Conservation (phyloP, 2,329 filamentous ascomycete species). For the Coniochaeta hoffmannii region DNA sequence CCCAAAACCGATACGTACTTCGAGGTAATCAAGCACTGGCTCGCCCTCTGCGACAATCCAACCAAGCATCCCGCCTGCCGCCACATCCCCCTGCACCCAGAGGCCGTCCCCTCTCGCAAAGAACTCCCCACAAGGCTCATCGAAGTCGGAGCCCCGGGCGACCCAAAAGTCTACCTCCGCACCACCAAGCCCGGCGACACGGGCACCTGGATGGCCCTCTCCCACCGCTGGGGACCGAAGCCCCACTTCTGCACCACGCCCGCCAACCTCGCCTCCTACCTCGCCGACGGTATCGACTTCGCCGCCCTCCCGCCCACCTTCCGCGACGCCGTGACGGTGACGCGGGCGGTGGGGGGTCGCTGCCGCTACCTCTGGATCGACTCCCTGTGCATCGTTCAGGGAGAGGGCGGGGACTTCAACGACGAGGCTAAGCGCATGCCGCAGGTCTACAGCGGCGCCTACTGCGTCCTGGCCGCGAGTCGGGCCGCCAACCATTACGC, state of each 20-base stretch:
- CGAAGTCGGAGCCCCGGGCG: constrained; percentile 5
- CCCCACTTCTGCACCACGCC: constrained; percentile 9
- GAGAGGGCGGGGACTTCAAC: constrained; percentile 13
- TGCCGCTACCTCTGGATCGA: constrained; percentile 17
- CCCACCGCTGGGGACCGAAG: constrained; percentile 16
- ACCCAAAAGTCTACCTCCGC: constrained; percentile 1
- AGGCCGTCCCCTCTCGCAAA: neutral
- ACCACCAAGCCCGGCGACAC: neutral
- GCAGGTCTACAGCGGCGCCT: constrained; percentile 17
- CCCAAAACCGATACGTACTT: constrained; percentile 6
- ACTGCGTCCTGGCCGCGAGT: constrained; percentile 18
- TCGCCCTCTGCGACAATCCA: constrained; percentile 8
- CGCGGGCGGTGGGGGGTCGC: constrained; percentile 5
- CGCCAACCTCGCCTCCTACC: neutral
- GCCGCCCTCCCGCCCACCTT: constrained; percentile 9
- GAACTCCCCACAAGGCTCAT: constrained; percentile 15
- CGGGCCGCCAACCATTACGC: constrained; percentile 6
- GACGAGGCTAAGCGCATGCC: constrained; percentile 18
- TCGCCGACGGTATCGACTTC: constrained; percentile 3
- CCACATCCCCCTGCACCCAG: neutral
- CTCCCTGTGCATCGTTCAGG: constrained; percentile 17
- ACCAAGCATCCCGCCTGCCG: constrained; percentile 4
- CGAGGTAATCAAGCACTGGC: constrained; percentile 9
- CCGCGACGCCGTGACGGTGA: constrained; percentile 9
- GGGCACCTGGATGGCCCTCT: constrained; percentile 12